phyloP scores from a whole-genome alignment of 257 asterid genomes.

The Primulina eburnea region DNA sequence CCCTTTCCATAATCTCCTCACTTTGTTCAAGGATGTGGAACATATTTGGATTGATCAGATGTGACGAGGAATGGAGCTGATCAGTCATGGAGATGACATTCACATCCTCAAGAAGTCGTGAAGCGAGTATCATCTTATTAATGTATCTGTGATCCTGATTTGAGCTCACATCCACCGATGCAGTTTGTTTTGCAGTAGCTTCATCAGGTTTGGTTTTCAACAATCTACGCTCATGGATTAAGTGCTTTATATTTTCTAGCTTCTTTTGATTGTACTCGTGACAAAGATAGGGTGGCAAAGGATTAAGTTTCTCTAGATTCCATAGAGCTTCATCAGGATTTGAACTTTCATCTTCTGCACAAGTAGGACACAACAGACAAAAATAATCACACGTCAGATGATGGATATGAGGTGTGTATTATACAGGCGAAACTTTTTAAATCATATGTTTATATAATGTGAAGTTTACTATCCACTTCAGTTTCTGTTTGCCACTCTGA shows the following conservation, averaged over 20 bases:
- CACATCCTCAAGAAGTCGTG: slow-evolving; percentile 60
- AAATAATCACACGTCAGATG: slow-evolving; percentile 20
- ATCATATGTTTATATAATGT: neutral
- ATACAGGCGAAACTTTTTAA: neutral
- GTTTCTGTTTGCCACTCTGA: slow-evolving; percentile 18
- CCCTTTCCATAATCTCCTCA: slow-evolving; percentile 35
- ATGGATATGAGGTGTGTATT: slow-evolving; percentile 19
- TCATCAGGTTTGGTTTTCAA: slow-evolving; percentile 35
- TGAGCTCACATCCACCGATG: slow-evolving; percentile 30
- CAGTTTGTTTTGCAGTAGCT: slow-evolving; percentile 28
- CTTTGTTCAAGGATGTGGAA: slow-evolving; percentile 76
- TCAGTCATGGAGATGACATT: slow-evolving; percentile 39
- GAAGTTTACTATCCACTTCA: slow-evolving; percentile 4
- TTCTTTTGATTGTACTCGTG: neutral
- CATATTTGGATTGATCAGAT: slow-evolving; percentile 61
- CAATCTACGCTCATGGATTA: slow-evolving; percentile 44
- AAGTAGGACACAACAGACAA: slow-evolving; percentile 26
- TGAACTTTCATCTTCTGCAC: slow-evolving; percentile 32
- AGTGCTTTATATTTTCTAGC: slow-evolving; percentile 9
- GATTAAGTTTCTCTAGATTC: slow-evolving; percentile 45
- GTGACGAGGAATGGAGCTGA: slow-evolving; percentile 53
- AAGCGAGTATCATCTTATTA: slow-evolving; percentile 52
- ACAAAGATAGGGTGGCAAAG: slow-evolving; percentile 23
- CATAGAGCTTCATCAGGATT: slow-evolving; percentile 57
- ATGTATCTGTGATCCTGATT: slow-evolving; percentile 60